Evolutionary conservation across 371 early-diverging fungal genomes (phyloP), one percentile per base, ranked within the genome.

Genomic region (Rhizopus stolonifer): DNA sequence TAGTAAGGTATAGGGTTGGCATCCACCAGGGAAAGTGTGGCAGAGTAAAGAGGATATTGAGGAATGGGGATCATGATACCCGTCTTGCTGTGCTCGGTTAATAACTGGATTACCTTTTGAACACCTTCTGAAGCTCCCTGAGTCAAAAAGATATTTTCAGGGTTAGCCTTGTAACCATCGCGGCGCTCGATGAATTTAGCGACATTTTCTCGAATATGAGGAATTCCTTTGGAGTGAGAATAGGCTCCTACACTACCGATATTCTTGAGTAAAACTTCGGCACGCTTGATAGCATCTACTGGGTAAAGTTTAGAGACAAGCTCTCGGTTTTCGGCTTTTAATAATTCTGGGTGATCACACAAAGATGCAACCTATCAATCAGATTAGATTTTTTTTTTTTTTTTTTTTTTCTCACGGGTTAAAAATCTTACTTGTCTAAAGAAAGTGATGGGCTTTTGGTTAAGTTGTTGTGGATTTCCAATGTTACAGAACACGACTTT

Each of bases 31-130:
- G 93, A 77, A 24, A 97, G 78, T 0, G 92, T 87, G n/a, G 98
- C 99, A n/a, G 95, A 91, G 74, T 98, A 98, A 23, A 98, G 85
- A 15, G 99, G 99, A 60, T 98, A 98, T 66, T 98, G 99, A 15
- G 99, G 99, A 49, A 96, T 95, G 15, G 99, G 99, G 14, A 97
- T 95, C 94, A 97, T 90, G 61, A 96, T 81, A 25, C 97, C 98
- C 15, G 94, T 91, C 29, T 88, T 80, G 25, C 70, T 52, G 64
- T 90, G 69, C 40, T 89, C 65, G 3, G 93, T 89, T 32, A 97
- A 65, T 51, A 92, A 65, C 58, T 94, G 90, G 26, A 98, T 72
- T 24, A 93, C 81, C 4, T 81, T 75, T 69, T 97, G 95, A 9
- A 98, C 94, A 43, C 92, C 98, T 29, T 90, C 84, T 4, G 88